A percentile compares a stretch with the other conserved stretches of the same genome.
These are phyloP conservation scores for Colletotrichum falcatum DNA, from an alignment of 2,329 filamentous ascomycete genomes.

Conservation along the genomic window DNA sequence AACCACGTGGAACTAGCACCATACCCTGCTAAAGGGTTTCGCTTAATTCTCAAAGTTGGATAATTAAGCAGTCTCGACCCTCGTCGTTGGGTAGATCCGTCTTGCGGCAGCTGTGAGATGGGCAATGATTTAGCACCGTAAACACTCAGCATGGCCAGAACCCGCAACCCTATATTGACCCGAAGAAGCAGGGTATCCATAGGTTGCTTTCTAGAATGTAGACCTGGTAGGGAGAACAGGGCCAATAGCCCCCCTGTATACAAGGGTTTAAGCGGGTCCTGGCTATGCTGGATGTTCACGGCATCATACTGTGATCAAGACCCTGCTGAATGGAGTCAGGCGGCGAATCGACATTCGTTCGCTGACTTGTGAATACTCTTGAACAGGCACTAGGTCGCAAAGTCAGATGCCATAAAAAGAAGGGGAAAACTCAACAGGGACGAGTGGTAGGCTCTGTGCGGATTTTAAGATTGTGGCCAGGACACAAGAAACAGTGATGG, in stretches of 20 bases:
- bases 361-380: neutral
- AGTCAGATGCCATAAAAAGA: neutral
- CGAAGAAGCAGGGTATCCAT: no score
- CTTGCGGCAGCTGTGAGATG: neutral
- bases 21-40: neutral
- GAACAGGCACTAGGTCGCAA: neutral
- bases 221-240: no score
- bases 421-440: neutral
- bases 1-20: neutral
- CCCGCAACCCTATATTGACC: no score
- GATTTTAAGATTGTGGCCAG: slow-evolving; percentile 45
- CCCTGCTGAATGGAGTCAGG: neutral
- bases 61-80: neutral
- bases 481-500: slow-evolving; percentile 48
- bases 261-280: no score
- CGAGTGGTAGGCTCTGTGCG: neutral
- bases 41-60: neutral
- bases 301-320: no score
- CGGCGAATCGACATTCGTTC: no score
- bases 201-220: no score
- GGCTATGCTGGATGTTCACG: no score
- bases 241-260: no score
- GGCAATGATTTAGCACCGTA: neutral
- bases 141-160: no score
- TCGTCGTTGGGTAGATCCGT: neutral